Conservation (phyloP, 805 yeast genomes). For the Torulaspora quercuum region DNA sequence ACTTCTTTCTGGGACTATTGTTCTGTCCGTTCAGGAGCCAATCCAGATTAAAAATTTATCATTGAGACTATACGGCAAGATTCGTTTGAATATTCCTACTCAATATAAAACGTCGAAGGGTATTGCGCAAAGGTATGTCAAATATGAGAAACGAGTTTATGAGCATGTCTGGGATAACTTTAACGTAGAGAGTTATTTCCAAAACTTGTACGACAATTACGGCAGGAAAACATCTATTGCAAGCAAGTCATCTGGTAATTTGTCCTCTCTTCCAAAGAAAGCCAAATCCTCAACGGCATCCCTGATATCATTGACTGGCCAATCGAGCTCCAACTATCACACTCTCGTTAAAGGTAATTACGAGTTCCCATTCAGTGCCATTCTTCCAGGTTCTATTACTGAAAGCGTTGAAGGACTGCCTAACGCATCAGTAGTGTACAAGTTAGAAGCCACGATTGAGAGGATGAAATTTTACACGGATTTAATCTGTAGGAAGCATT, state of each 20-base stretch:
- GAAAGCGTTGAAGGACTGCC: constrained; percentile 91
- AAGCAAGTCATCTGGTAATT: constrained; percentile 22
- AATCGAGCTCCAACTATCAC: constrained; percentile 33
- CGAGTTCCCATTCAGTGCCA: constrained; percentile 82
- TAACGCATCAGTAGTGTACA: constrained; percentile 69
- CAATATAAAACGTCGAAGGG: constrained; percentile 47
- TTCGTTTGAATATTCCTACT: constrained; percentile 65
- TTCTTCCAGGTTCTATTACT: constrained; percentile 77
- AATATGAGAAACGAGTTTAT: constrained; percentile 59
- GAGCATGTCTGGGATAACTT: constrained; percentile 77
- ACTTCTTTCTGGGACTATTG: constrained; percentile 71
- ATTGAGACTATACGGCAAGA: constrained; percentile 61
- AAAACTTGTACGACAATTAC: constrained; percentile 29
- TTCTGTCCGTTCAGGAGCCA: constrained; percentile 72
- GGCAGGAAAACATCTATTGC: constrained; percentile 21
- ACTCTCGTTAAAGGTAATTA: constrained; percentile 70
- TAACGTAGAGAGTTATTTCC: constrained; percentile 46
- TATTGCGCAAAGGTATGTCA: constrained; percentile 43
- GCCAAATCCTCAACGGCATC: constrained; percentile 37
- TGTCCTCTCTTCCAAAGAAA: constrained; percentile 28
- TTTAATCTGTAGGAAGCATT: constrained; percentile 61
- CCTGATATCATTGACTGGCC: constrained; percentile 33
- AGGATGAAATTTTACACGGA: constrained; percentile 72
- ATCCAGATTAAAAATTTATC: constrained; percentile 60
- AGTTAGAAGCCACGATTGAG: constrained; percentile 75